phyloP scores from a whole-genome alignment of 192 early-diverging fungal genomes.

The Geranomyces variabilis region DNA sequence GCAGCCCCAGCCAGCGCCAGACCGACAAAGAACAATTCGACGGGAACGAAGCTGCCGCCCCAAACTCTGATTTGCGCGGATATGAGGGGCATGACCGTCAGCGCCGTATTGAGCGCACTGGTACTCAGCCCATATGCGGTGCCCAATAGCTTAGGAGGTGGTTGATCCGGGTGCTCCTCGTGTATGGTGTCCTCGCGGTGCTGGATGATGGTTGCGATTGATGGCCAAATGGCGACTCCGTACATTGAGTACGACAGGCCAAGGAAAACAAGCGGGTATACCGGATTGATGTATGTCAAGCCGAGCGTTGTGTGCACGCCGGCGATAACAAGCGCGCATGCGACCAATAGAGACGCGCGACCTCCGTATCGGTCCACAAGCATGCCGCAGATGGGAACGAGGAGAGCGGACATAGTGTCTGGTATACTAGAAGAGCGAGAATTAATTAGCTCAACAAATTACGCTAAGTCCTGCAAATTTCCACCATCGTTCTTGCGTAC shows the following conservation, averaged over 20 bases:
- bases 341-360: constrained; percentile 53
- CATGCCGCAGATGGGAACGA: constrained; percentile 61
- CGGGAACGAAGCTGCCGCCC: constrained; percentile 39
- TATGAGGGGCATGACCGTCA: constrained; percentile 54
- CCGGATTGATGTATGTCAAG: constrained; percentile 52
- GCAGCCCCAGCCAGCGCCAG: constrained; percentile 42
- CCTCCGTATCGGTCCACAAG: constrained; percentile 61
- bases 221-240: constrained; percentile 67
- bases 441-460: neutral
- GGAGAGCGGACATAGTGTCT: constrained; percentile 62
- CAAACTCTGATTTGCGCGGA: constrained; percentile 51
- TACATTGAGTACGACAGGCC: constrained; percentile 66
- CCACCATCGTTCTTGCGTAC: constrained; percentile 7
- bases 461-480: neutral
- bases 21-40: constrained; percentile 53
- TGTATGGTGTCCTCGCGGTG: constrained; percentile 42
- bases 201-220: constrained; percentile 62
- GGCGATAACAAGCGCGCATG: constrained; percentile 60
- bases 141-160: constrained; percentile 43
- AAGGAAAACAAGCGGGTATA: constrained; percentile 56
- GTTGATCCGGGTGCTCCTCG: constrained; percentile 25
- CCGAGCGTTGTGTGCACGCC: constrained; percentile 59
- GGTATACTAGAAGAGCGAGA: constrained; percentile 49
- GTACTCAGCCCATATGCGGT: constrained; percentile 57
- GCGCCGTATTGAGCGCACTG: constrained; percentile 49